phyloP scores from a whole-genome alignment of 306 rosid genomes.

The apple (Malus domestica) region ASM211411v1 NC_041804.1:4838501-4839000 shows the following conservation, averaged over 20 bases:
- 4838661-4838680: slow-evolving; percentile 53
- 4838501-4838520: too few species aligned
- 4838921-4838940: slow-evolving; percentile 79
- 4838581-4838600: too few species aligned
- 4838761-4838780: slow-evolving; percentile 49
- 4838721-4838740: slow-evolving; percentile 49
- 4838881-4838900: slow-evolving; percentile 50
- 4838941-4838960: slow-evolving; percentile 75
- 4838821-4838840: slow-evolving; percentile 61
- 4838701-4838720: slow-evolving; percentile 57
- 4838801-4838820: slow-evolving; percentile 78
- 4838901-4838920: slow-evolving; percentile 76
- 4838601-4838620: too few species aligned
- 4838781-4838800: slow-evolving; percentile 74
- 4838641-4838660: too few species aligned
- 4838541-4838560: too few species aligned
- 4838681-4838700: slow-evolving; percentile 69
- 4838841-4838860: slow-evolving; percentile 74
- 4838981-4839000: slow-evolving; percentile 49
- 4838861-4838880: slow-evolving; percentile 37
- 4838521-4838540: too few species aligned
- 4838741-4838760: slow-evolving; percentile 73
- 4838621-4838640: too few species aligned
- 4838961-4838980: slow-evolving; percentile 47
- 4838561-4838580: too few species aligned